These are phyloP conservation scores for Trichophyton mentagrophytes DNA, from an alignment of 2,329 filamentous ascomycete species.

Conservation along the genomic window DNA sequence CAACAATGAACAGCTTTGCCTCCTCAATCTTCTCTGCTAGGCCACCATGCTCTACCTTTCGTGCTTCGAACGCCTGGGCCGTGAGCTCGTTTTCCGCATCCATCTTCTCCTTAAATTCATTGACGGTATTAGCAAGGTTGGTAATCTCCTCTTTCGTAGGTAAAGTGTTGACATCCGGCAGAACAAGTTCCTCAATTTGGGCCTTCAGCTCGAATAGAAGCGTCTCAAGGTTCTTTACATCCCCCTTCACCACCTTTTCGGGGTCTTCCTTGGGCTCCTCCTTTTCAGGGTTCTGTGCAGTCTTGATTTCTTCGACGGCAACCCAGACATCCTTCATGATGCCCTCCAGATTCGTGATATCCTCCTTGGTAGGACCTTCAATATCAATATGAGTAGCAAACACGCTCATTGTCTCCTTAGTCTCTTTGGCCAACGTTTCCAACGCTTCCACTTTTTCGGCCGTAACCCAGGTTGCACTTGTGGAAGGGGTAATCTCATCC, in stretches of 20 bases:
- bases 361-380: slow-evolving; percentile 60
- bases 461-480: slow-evolving; percentile 56
- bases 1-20: slow-evolving; percentile 63
- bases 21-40: slow-evolving; percentile 67
- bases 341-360: slow-evolving; percentile 60
- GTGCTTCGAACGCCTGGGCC: slow-evolving; percentile 67
- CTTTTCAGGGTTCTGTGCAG: slow-evolving; percentile 30
- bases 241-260: slow-evolving; percentile 63
- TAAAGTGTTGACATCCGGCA: slow-evolving; percentile 57
- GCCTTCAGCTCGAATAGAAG: slow-evolving; percentile 76
- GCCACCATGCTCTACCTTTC: slow-evolving; percentile 68
- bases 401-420: slow-evolving; percentile 57
- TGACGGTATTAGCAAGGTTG: slow-evolving; percentile 56
- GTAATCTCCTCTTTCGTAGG: slow-evolving; percentile 65
- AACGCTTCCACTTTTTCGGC: slow-evolving; percentile 48
- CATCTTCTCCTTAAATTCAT: slow-evolving; percentile 40
- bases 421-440: slow-evolving; percentile 59
- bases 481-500: slow-evolving; percentile 57
- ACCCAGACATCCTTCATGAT: slow-evolving; percentile 66
- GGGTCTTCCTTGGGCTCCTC: slow-evolving; percentile 29
- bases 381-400: slow-evolving; percentile 55
- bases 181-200: slow-evolving; percentile 58
- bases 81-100: slow-evolving; percentile 60
- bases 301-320: slow-evolving; percentile 58
- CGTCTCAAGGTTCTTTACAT: slow-evolving; percentile 68